Evolutionary conservation across 192 early-diverging fungal genomes (phyloP), one percentile per base, ranked within the genome.

Genomic region (Linnemannia hyalina): DNA sequence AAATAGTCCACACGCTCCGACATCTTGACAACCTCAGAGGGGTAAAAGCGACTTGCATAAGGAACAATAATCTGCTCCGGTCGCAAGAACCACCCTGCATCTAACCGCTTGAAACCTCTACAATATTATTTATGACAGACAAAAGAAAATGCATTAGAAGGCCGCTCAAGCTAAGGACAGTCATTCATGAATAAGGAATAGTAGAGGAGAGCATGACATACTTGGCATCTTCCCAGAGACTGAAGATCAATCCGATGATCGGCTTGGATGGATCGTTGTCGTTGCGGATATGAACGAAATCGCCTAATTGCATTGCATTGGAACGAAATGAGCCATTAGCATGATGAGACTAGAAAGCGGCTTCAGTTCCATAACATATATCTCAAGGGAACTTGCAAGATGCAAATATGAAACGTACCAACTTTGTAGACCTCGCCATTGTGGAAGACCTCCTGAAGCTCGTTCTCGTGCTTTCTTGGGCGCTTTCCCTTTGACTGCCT

Each of bases 31-130:
- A 78, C 77, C 7, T 78, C 77, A 11, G 26, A 26, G 9, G 57
- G 35, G n/a, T 68, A 70, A 40, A 78, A 78, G 13, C 68, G 77
- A 47, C 77, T 78, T 20, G 68, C 42, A n/a, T 78, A 78, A 18
- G 77, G 77, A 60, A 54, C 44, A 18, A 54, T 52, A 36, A 78
- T 70, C 23, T 78, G 77, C 18, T 78, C 77, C 9, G 77, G 77
- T n/a, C 77, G 29, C 38, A 71, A 47, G n/a, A 78, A 78, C 77
- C 77, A 78, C 6, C 44, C 44, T 22, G 77, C 77, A 78, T 78
- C 77, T n/a, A 78, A 7, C 16, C 65, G 36, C 23, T 77, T 60
- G 29, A 49, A 29, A 29, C 76, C 76, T 4, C 76, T 77, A 70
- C 10, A 13, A 38, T 32, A 38, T 35, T 68, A 4, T 49, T n/a